Evolutionary conservation across 371 early-diverging fungal species (phyloP).

Genomic region (Funneliformis caledonium): DNA sequence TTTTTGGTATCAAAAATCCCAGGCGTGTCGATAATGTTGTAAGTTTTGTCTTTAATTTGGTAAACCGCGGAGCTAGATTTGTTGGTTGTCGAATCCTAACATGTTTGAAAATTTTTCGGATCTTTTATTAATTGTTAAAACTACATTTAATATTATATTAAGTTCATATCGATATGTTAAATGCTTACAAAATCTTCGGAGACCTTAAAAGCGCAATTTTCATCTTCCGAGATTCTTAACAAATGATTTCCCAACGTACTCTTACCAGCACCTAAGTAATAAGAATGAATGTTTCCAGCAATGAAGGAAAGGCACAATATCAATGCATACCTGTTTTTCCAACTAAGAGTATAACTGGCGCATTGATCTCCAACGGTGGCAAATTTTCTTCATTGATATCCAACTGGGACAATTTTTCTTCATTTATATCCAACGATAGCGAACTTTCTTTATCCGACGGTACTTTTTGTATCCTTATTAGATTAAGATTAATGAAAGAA

Average conservation of each 20-base stretch:
- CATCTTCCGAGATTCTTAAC: background rate
- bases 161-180: background rate
- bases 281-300: background rate
- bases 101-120: background rate
- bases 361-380: too few species aligned
- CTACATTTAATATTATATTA: background rate
- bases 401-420: too few species aligned
- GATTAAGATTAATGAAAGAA: too few species aligned
- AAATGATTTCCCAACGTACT: conserved; percentile 30
- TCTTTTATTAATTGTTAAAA: background rate
- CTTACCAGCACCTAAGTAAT: conserved; percentile 28
- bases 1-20: conserved; percentile 26
- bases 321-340: conserved; percentile 22
- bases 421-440: too few species aligned
- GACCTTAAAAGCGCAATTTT: background rate
- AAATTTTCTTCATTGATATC: too few species aligned
- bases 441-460: too few species aligned
- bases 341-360: conserved; percentile 16
- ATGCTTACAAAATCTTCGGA: background rate
- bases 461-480: too few species aligned
- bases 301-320: background rate
- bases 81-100: conserved; percentile 15
- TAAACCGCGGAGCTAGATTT: background rate
- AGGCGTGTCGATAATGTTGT: conserved; percentile 9
- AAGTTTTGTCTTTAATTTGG: background rate